These are phyloP conservation scores for Drosera capensis DNA, from an alignment of 148 eudicot species.

Conservation along the genomic window DNA sequence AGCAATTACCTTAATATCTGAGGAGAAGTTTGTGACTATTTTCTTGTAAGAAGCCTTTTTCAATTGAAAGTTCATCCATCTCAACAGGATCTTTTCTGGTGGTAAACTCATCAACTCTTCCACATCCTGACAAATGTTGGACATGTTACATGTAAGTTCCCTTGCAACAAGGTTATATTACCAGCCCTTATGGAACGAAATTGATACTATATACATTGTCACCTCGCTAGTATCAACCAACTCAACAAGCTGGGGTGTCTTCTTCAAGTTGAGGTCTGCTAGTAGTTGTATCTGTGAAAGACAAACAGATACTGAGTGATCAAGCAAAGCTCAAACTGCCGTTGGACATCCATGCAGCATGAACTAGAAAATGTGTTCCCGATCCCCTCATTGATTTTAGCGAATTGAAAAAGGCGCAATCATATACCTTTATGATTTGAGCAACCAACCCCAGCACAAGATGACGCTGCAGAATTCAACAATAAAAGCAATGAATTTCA, in stretches of 20 bases:
- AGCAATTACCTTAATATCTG: conserved; percentile 97
- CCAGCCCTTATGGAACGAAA: too few species aligned
- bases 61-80: conserved; percentile 98
- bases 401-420: not conserved
- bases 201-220: conserved; percentile 6
- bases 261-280: conserved; percentile 94
- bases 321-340: not conserved
- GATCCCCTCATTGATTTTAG: not conserved
- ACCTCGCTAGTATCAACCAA: conserved; percentile 86
- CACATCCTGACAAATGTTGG: conserved; percentile 36
- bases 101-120: conserved; percentile 95
- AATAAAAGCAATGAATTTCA: not conserved
- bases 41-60: conserved; percentile 55
- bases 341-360: not conserved
- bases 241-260: conserved; percentile 92
- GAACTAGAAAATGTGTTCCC: not conserved
- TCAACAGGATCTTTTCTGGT: conserved; percentile 82
- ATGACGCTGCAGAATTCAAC: conserved; percentile 60
- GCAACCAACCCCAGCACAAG: conserved; percentile 93
- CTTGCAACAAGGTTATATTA: too few species aligned
- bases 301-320: not conserved
- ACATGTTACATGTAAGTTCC: not conserved
- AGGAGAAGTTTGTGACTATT: conserved; percentile 76
- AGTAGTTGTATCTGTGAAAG: conserved; percentile 71
- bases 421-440: conserved; percentile 75